A percentile compares a stretch with the other conserved stretches of the same genome.
Conservation (phyloP, 306 rosid genomes). For the Hippophae tibetana region DNA sequence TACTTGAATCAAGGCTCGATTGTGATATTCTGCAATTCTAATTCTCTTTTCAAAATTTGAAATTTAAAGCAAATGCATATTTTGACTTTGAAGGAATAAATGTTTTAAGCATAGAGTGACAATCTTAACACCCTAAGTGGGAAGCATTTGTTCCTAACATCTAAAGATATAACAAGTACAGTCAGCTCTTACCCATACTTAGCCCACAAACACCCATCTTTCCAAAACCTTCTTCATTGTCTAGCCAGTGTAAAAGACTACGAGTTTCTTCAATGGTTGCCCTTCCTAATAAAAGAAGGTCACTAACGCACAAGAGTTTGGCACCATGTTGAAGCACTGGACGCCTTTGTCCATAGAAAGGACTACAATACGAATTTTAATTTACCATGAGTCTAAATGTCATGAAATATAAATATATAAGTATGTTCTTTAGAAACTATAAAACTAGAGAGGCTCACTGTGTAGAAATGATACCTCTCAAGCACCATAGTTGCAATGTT, state of each 20-base stretch:
- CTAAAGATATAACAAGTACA: conserved; percentile 2
- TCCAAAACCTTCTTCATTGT: conserved; percentile 77
- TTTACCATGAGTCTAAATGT: background rate
- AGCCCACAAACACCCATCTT: conserved; percentile 98
- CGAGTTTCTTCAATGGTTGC: conserved; percentile 96
- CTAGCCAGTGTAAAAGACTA: conserved; percentile 86
- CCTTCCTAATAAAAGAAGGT: conserved; percentile 89
- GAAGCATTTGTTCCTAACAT: background rate
- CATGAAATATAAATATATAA: background rate
- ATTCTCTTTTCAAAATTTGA: too few species aligned
- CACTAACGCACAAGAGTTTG: conserved; percentile 91
- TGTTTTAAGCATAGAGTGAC: too few species aligned
- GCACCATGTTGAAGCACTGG: conserved; percentile 85
- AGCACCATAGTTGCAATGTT: conserved; percentile 97
- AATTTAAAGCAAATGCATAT: too few species aligned
- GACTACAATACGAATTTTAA: conserved; percentile 45
- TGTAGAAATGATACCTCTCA: conserved; percentile 59
- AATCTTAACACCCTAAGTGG: background rate
- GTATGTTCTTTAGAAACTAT: conserved; percentile 5
- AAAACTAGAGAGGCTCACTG: conserved; percentile 1
- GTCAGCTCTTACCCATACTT: conserved; percentile 78
- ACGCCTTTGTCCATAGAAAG: conserved; percentile 95
- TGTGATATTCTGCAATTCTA: too few species aligned
- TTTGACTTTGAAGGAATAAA: too few species aligned
- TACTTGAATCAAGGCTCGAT: too few species aligned